Conservation (phyloP, 2,329 filamentous ascomycete species). For the Arthroderma sp. region DNA sequence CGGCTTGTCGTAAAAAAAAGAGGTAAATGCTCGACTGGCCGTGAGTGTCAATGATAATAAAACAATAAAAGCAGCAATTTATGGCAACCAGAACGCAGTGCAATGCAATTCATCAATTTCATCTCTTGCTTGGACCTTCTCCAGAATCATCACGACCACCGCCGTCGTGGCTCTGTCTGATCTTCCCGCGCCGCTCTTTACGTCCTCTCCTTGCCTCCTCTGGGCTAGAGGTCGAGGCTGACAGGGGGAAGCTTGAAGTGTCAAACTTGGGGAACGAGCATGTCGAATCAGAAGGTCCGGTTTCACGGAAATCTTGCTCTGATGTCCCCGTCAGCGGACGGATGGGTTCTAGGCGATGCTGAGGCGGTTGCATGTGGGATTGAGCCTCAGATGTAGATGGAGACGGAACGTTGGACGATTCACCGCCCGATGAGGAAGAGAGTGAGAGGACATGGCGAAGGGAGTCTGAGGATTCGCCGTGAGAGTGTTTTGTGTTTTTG, state of each 20-base stretch:
- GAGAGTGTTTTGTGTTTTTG: neutral
- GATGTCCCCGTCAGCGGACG: neutral
- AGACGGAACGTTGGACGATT: neutral
- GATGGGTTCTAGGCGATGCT: neutral
- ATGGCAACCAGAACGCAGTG: neutral
- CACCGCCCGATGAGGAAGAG: neutral
- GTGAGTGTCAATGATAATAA: neutral
- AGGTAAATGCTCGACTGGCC: neutral
- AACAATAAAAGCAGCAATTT: neutral
- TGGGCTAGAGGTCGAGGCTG: neutral
- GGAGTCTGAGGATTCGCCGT: neutral
- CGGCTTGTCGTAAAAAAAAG: neutral
- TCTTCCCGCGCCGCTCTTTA: neutral
- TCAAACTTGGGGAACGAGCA: slow-evolving; percentile 1
- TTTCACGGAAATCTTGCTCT: neutral
- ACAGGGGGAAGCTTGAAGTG: neutral
- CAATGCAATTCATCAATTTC: neutral
- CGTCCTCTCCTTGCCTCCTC: neutral
- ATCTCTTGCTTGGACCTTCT: neutral
- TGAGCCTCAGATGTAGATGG: neutral
- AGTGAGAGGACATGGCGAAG: neutral
- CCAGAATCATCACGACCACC: neutral
- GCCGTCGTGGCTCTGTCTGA: neutral
- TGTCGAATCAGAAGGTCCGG: neutral
- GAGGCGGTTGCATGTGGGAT: neutral